Percentiles rank a stretch among this genome's conserved stretches.
phyloP scores from a whole-genome alignment of 495 filamentous ascomycete species.

The Xylaria sp. region DNA sequence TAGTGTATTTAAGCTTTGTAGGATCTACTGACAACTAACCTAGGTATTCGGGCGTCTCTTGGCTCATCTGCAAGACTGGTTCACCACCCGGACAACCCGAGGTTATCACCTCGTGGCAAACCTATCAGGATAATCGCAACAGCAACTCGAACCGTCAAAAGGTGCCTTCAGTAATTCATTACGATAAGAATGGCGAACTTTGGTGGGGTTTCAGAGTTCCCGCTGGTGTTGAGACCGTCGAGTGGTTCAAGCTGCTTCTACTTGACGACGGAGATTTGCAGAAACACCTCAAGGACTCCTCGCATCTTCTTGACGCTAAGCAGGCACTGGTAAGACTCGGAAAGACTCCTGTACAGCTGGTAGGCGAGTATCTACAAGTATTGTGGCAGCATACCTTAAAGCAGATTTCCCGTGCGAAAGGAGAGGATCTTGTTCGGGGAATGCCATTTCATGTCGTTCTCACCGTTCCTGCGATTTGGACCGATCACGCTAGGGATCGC shows the following conservation, averaged over 20 bases:
- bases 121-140: neutral
- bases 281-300: conserved; percentile 35
- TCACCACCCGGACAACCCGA: conserved; percentile 30
- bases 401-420: conserved; percentile 22
- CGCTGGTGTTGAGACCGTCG: conserved; percentile 46
- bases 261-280: neutral
- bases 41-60: conserved; percentile 55
- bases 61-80: conserved; percentile 47
- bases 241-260: conserved; percentile 61
- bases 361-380: conserved; percentile 3
- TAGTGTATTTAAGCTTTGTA: no score
- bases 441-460: conserved; percentile 55
- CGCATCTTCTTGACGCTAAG: conserved; percentile 1
- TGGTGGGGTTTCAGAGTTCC: conserved; percentile 62
- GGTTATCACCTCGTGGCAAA: conserved; percentile 7
- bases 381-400: conserved; percentile 3
- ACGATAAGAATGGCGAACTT: conserved; percentile 36
- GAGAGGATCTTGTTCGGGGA: conserved; percentile 45
- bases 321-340: neutral
- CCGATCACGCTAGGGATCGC: conserved; percentile 56
- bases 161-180: conserved; percentile 8
- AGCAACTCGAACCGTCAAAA: neutral
- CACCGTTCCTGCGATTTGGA: conserved; percentile 65
- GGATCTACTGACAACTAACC: neutral
- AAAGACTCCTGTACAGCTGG: neutral